Evolutionary conservation across 805 yeast genomes (phyloP).

Genomic region (Teunomyces aglyptinius): DNA sequence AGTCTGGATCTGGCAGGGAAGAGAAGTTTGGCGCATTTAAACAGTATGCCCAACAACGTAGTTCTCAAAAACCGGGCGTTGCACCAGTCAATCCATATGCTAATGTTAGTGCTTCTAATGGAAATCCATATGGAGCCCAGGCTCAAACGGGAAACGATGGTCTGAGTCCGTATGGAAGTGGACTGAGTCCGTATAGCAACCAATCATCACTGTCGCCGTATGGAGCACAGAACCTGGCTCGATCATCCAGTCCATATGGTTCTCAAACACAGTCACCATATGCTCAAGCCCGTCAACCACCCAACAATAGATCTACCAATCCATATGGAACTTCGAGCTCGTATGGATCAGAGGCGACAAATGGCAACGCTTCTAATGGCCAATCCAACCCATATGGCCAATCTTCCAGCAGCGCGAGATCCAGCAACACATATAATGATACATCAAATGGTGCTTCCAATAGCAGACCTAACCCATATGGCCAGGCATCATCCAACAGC

Average conservation of each 20-base stretch:
- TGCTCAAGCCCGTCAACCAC: neutral
- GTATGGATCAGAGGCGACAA: neutral
- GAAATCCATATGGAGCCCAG: slow-evolving; percentile 6
- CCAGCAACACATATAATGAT: neutral
- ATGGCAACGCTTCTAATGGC: neutral
- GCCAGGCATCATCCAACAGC: neutral
- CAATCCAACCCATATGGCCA: neutral
- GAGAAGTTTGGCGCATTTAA: slow-evolving; percentile 53
- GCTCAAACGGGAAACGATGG: slow-evolving; percentile 1
- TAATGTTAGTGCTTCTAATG: slow-evolving; percentile 16
- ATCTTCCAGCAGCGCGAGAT: neutral
- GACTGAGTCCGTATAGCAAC: slow-evolving; percentile 4
- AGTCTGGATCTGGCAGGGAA: slow-evolving; percentile 26
- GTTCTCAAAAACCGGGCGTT: slow-evolving; percentile 31
- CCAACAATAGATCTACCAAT: neutral
- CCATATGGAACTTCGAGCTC: neutral
- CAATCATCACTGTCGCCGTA: slow-evolving; percentile 4
- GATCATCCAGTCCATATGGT: neutral
- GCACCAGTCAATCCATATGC: slow-evolving; percentile 45
- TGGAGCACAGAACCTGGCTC: neutral
- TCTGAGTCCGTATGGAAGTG: slow-evolving; percentile 9
- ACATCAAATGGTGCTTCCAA: neutral
- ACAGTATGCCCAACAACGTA: slow-evolving; percentile 47
- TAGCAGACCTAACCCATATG: neutral
- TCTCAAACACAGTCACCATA: neutral